Evolutionary conservation across 768 basidiomycete genomes (phyloP).

Genomic region (Gelatoporia subvermispora): DNA sequence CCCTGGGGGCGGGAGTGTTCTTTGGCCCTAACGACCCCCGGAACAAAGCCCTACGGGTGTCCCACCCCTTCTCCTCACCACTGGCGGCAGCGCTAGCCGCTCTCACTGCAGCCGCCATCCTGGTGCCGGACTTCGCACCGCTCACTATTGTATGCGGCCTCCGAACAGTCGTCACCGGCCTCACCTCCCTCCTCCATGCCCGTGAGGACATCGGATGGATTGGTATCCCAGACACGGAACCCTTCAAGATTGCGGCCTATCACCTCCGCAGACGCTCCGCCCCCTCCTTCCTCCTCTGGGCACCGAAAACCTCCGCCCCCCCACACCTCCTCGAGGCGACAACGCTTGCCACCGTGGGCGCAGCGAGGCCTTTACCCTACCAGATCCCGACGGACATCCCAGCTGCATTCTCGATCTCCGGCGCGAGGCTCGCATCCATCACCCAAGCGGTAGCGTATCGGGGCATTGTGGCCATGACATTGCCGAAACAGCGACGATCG

Average conservation of each 20-base stretch:
- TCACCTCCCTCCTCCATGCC: constrained; percentile 2
- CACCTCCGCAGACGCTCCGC: constrained; percentile 11
- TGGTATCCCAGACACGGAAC: constrained; percentile 3
- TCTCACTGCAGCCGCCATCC: not conserved
- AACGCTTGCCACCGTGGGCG: constrained; percentile 6
- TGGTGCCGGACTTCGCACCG: not conserved
- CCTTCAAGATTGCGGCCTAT: constrained; percentile 5
- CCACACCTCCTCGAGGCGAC: constrained; percentile 23
- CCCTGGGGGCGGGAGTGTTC: constrained; percentile 1
- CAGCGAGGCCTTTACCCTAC: not conserved
- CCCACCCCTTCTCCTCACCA: not conserved
- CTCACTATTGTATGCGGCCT: constrained; percentile 11
- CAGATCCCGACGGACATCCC: no score
- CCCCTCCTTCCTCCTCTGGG: constrained; percentile 20
- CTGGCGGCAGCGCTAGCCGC: not conserved
- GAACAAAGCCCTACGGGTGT: not conserved
- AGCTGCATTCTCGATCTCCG: no score
- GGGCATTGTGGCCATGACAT: not conserved
- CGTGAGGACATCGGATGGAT: constrained; percentile 29
- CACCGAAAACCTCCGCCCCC: constrained; percentile 14
- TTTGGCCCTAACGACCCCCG: not conserved
- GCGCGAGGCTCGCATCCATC: constrained; percentile 2
- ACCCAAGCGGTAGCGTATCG: constrained; percentile 1
- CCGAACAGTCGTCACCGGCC: constrained; percentile 12
- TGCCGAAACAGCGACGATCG: not conserved